These are phyloP conservation scores for Scedosporium aurantiacum DNA, from an alignment of 2,329 filamentous ascomycete genomes.

Conservation along the genomic window DNA sequence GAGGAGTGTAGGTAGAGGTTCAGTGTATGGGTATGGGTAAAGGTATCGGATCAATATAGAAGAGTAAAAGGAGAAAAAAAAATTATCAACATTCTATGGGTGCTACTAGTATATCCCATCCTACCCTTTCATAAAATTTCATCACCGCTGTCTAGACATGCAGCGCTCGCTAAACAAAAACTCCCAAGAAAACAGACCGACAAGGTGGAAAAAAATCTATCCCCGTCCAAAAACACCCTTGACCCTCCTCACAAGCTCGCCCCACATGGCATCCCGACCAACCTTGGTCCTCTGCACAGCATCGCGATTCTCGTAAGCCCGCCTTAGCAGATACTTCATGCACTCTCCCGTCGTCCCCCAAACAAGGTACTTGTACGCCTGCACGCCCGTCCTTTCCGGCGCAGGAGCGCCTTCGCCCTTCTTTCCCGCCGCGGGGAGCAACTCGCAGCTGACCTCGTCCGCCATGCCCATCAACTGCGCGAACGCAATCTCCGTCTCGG, in stretches of 20 bases:
- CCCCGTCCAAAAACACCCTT: constrained; percentile 29
- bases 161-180: background rate
- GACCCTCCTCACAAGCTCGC: constrained; percentile 46
- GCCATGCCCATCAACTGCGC: constrained; percentile 91
- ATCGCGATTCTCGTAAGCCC: constrained; percentile 59
- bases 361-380: constrained; percentile 55
- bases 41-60: constrained; percentile 1
- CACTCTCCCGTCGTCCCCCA: constrained; percentile 69
- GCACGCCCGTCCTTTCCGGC: constrained; percentile 14
- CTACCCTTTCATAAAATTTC: background rate
- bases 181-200: background rate
- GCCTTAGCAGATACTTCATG: constrained; percentile 64
- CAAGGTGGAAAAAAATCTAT: constrained; percentile 8
- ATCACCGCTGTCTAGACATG: background rate
- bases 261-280: constrained; percentile 51
- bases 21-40: background rate
- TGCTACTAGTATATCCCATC: constrained; percentile 6
- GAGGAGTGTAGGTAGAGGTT: background rate
- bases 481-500: constrained; percentile 28
- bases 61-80: constrained; percentile 4
- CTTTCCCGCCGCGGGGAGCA: constrained; percentile 21
- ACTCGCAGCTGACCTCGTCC: constrained; percentile 71
- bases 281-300: constrained; percentile 52
- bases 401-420: constrained; percentile 2
- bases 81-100: background rate